Conservation (phyloP, 1,139 yeast species). For the Scheffersomyces stambukii region DNA sequence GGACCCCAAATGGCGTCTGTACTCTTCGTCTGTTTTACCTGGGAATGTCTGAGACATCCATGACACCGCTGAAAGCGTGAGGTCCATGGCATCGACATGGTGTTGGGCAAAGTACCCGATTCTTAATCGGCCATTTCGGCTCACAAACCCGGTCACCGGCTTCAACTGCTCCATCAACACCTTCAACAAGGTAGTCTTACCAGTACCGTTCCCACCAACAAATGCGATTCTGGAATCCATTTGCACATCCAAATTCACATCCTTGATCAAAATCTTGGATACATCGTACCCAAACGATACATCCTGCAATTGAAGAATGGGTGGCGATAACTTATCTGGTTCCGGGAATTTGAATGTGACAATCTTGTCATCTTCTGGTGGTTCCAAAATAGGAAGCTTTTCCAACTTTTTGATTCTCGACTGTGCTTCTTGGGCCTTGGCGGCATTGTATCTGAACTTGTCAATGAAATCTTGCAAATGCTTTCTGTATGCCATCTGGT, state of each 20-base stretch:
- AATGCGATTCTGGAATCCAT: slow-evolving; percentile 93
- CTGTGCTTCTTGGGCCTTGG: slow-evolving; percentile 95
- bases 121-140: slow-evolving; percentile 80
- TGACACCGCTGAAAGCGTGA: slow-evolving; percentile 79
- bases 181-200: slow-evolving; percentile 92
- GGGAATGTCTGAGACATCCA: slow-evolving; percentile 93
- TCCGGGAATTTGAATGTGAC: slow-evolving; percentile 91
- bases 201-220: slow-evolving; percentile 99
- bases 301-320: slow-evolving; percentile 81
- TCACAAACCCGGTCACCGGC: slow-evolving; percentile 73
- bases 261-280: slow-evolving; percentile 53
- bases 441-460: slow-evolving; percentile 95
- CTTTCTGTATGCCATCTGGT: slow-evolving; percentile 92
- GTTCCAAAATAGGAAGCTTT: slow-evolving; percentile 85
- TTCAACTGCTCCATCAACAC: slow-evolving; percentile 71
- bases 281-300: slow-evolving; percentile 84
- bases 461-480: slow-evolving; percentile 94
- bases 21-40: slow-evolving; percentile 94
- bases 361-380: slow-evolving; percentile 89
- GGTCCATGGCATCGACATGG: slow-evolving; percentile 97
- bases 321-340: slow-evolving; percentile 90
- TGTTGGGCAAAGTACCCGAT: slow-evolving; percentile 99
- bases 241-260: slow-evolving; percentile 88
- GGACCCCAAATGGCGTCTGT: slow-evolving; percentile 92
- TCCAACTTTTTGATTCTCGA: slow-evolving; percentile 95